Conservation (phyloP, 1,284 basidiomycete species). For the Cutaneotrichosporon mucoides region DNA sequence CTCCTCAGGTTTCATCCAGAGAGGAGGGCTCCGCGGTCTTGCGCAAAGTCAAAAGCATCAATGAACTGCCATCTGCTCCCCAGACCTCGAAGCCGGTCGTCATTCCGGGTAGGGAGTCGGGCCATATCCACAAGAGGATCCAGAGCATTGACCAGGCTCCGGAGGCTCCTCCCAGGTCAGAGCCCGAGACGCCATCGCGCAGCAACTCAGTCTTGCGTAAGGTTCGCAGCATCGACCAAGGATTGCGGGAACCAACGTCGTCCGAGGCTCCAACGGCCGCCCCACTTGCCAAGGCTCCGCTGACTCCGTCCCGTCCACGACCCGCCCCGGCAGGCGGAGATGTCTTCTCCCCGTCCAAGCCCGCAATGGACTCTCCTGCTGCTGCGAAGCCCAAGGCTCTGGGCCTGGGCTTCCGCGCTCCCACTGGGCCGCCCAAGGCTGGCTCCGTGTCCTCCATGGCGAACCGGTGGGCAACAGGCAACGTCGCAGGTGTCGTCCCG, state of each 20-base stretch:
- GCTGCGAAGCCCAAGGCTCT: slow-evolving; percentile 9
- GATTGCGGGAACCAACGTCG: too few relatives aligned
- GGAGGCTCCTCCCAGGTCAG: background rate
- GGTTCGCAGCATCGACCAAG: slow-evolving; percentile 5
- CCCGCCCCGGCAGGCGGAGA: background rate
- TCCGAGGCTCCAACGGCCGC: too few relatives aligned
- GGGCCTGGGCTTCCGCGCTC: slow-evolving; percentile 15
- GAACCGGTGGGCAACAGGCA: slow-evolving; percentile 12
- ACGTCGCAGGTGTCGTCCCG: background rate
- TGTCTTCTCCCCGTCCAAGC: slow-evolving; percentile 8
- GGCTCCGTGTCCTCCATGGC: slow-evolving; percentile 16
- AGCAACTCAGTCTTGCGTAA: slow-evolving; percentile 1
- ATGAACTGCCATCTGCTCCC: background rate
- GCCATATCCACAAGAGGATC: background rate
- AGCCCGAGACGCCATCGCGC: background rate
- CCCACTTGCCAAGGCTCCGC: background rate
- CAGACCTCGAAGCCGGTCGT: background rate
- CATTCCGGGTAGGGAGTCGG: background rate
- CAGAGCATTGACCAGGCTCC: background rate
- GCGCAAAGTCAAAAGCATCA: slow-evolving; percentile 16
- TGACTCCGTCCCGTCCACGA: background rate
- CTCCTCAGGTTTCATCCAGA: background rate
- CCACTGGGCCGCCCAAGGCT: slow-evolving; percentile 16
- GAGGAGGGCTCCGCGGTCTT: slow-evolving; percentile 2
- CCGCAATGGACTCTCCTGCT: background rate